Evolutionary conservation across 2,329 filamentous ascomycete genomes (phyloP).

Genomic region (Blumeriella jaapii): DNA sequence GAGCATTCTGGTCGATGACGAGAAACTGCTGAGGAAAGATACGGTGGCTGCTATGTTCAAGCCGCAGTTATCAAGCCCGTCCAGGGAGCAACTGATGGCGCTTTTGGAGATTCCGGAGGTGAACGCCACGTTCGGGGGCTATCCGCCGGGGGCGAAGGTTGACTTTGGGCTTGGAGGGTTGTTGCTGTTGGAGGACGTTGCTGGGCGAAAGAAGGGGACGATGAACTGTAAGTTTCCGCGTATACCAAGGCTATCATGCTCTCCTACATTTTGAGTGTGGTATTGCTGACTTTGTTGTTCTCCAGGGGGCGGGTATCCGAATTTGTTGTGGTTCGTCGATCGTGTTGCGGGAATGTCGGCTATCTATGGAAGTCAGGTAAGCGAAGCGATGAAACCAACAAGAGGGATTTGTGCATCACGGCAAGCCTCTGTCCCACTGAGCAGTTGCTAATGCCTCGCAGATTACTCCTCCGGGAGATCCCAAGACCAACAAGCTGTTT

Average conservation of each 20-base stretch:
- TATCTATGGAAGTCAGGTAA: slow-evolving; percentile 33
- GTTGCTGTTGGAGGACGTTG: slow-evolving; percentile 30
- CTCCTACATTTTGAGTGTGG: too few species aligned
- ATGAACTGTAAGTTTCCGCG: too few species aligned
- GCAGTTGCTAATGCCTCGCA: too few species aligned
- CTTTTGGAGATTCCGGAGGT: slow-evolving; percentile 8
- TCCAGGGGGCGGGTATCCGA: slow-evolving; percentile 37
- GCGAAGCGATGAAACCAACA: too few species aligned
- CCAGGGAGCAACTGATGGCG: slow-evolving; percentile 20
- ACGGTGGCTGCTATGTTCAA: slow-evolving; percentile 36
- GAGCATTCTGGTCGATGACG: slow-evolving; percentile 38
- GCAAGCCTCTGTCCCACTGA: too few species aligned
- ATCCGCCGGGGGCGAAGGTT: slow-evolving; percentile 28
- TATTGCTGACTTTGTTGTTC: too few species aligned
- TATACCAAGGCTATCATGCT: too few species aligned
- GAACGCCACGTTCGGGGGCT: slow-evolving; percentile 17
- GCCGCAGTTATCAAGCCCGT: slow-evolving; percentile 31
- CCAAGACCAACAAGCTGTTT: slow-evolving; percentile 26
- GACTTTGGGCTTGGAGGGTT: slow-evolving; percentile 34
- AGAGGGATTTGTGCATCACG: too few species aligned
- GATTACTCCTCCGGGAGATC: slow-evolving; percentile 32
- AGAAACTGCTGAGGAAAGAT: slow-evolving; percentile 32
- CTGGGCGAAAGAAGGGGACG: slow-evolving; percentile 30
- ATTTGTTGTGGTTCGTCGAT: slow-evolving; percentile 36
- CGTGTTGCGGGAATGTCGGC: slow-evolving; percentile 30